Evolutionary conservation across 1,284 basidiomycete species (phyloP).

Genomic region (Taiwanofungus camphoratus): DNA sequence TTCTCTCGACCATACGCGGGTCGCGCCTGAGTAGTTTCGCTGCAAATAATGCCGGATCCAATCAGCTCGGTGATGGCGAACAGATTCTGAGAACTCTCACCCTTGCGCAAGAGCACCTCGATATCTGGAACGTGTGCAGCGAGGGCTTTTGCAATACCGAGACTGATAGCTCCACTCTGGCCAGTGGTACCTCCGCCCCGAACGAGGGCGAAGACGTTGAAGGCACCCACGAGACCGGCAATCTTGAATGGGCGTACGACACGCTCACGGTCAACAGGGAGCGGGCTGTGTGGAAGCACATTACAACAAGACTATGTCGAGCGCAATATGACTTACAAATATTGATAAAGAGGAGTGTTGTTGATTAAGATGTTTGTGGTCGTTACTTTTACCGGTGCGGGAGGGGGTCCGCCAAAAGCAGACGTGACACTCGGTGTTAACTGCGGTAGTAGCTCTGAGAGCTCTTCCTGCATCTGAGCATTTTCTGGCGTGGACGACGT

Average conservation of each 20-base stretch:
- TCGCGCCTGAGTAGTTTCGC: conserved; percentile 88
- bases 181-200: conserved; percentile 89
- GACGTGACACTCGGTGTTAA: conserved; percentile 2
- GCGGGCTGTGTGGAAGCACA: conserved; percentile 28
- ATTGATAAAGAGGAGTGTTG: conserved; percentile 70
- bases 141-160: conserved; percentile 82
- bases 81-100: conserved; percentile 36
- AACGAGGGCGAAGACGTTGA: conserved; percentile 85
- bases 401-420: conserved; percentile 3
- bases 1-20: conserved; percentile 96
- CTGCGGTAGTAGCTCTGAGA: conserved; percentile 2
- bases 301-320: no score
- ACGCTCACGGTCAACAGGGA: conserved; percentile 74
- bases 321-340: conserved; percentile 48
- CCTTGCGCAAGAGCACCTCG: conserved; percentile 63
- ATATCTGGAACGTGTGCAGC: conserved; percentile 65
- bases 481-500: conserved; percentile 5
- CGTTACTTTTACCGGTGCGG: conserved; percentile 20
- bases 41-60: conserved; percentile 27
- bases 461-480: conserved; percentile 1
- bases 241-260: conserved; percentile 82
- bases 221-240: conserved; percentile 84
- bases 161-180: conserved; percentile 86
- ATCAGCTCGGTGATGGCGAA: conserved; percentile 1
- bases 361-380: conserved; percentile 68